Conservation (phyloP, 2,329 filamentous ascomycete species). For the Pezicula radicicola region DNA sequence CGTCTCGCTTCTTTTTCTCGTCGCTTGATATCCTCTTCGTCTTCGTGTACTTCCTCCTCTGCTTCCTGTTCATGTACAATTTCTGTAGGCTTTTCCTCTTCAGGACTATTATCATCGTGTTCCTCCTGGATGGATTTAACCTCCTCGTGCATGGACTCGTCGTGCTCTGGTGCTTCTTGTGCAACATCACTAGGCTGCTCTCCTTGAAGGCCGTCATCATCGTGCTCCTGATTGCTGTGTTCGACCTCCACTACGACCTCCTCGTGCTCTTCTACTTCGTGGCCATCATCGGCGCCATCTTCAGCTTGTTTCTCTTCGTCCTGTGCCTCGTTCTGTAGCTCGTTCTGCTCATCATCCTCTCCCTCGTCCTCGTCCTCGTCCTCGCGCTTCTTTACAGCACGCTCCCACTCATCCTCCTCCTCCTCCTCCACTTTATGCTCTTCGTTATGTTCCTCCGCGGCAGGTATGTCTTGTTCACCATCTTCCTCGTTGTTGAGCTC, state of each 20-base stretch:
- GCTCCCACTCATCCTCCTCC: no score
- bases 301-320: background rate
- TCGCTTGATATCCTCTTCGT: slow-evolving; percentile 1
- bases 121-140: no score
- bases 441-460: background rate
- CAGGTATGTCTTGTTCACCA: background rate
- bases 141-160: no score
- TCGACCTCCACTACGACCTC: background rate
- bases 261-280: no score
- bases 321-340: slow-evolving; percentile 5
- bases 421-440: no score
- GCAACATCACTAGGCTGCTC: no score
- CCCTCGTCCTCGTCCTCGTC: no score
- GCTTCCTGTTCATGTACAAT: background rate
- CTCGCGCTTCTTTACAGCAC: no score
- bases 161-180: no score
- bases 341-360: background rate
- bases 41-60: background rate
- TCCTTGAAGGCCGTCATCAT: no score
- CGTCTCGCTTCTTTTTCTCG: slow-evolving; percentile 17
- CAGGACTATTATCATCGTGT: no score
- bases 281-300: background rate
- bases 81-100: no score
- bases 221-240: background rate
- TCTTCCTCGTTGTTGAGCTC: background rate